Evolutionary conservation across 805 yeast species (phyloP).

Genomic region (Spencermartinsiella europaea): DNA sequence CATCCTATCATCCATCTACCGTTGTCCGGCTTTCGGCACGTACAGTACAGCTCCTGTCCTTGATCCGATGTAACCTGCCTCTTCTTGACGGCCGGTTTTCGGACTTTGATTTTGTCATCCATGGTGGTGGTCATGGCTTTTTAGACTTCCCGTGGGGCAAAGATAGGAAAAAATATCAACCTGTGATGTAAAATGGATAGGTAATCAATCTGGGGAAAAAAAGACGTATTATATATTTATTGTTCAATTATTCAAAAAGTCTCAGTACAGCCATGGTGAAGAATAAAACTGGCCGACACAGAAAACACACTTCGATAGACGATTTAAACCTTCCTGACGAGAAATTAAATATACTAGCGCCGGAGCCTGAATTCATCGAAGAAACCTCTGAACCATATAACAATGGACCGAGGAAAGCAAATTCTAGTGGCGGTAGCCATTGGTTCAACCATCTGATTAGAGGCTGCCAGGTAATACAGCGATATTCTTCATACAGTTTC

Average conservation of each 20-base stretch:
- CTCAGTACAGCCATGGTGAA: no score
- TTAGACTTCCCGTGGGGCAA: neutral
- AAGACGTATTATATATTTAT: neutral
- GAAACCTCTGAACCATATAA: neutral
- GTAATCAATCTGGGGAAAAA: neutral
- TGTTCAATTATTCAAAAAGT: no score
- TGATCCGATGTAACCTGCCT: neutral
- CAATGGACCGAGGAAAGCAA: neutral
- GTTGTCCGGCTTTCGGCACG: conserved; percentile 71
- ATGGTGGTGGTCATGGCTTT: neutral
- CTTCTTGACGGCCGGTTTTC: neutral
- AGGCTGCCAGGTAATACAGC: conserved; percentile 17
- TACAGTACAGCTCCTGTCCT: conserved; percentile 43
- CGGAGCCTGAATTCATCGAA: neutral
- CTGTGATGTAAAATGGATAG: no score
- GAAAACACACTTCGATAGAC: neutral
- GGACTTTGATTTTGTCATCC: neutral
- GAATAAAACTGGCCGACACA: no score
- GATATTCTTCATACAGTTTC: conserved; percentile 53
- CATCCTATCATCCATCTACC: conserved; percentile 83
- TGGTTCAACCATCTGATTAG: conserved; percentile 2
- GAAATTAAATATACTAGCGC: neutral
- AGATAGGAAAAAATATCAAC: neutral
- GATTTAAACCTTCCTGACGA: neutral
- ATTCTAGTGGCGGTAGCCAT: neutral